A percentile compares a stretch with the other conserved stretches of the same genome.
Conservation (phyloP, 2,329 filamentous ascomycete genomes). For the Metarhizium anisopliae region DNA sequence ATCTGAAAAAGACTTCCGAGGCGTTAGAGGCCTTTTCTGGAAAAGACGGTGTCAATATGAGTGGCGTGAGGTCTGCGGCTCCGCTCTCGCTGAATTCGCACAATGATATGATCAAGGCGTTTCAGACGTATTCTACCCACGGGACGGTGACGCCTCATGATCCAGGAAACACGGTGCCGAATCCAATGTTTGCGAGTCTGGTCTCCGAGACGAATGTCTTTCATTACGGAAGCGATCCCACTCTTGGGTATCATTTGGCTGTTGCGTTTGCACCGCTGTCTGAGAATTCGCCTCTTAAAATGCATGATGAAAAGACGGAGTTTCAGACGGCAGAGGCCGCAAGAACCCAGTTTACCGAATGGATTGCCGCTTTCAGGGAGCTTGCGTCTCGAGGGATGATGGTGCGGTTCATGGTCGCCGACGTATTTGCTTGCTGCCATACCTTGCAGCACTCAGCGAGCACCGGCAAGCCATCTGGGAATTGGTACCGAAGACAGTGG, state of each 20-base stretch:
- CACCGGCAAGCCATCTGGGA: slow-evolving; percentile 22
- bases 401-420: slow-evolving; percentile 37
- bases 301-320: too few species aligned
- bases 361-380: neutral
- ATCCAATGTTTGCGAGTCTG: slow-evolving; percentile 33
- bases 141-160: slow-evolving; percentile 19
- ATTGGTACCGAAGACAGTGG: slow-evolving; percentile 33
- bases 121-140: slow-evolving; percentile 25
- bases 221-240: too few species aligned
- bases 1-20: too few species aligned
- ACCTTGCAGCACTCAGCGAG: slow-evolving; percentile 34
- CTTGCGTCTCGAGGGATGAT: slow-evolving; percentile 25
- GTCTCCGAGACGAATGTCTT: too few species aligned
- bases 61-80: slow-evolving; percentile 27
- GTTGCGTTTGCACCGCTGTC: too few species aligned
- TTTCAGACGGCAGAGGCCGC: too few species aligned
- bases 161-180: slow-evolving; percentile 19
- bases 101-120: slow-evolving; percentile 13
- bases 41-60: slow-evolving; percentile 11
- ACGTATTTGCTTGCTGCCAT: slow-evolving; percentile 43
- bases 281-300: too few species aligned
- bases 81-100: slow-evolving; percentile 22
- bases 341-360: too few species aligned
- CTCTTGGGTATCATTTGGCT: too few species aligned
- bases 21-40: slow-evolving; percentile 6